Percentiles rank a stretch among this genome's conserved stretches.
phyloP scores from a whole-genome alignment of 2,329 filamentous ascomycete species.

The Phialophora chinensis region DNA sequence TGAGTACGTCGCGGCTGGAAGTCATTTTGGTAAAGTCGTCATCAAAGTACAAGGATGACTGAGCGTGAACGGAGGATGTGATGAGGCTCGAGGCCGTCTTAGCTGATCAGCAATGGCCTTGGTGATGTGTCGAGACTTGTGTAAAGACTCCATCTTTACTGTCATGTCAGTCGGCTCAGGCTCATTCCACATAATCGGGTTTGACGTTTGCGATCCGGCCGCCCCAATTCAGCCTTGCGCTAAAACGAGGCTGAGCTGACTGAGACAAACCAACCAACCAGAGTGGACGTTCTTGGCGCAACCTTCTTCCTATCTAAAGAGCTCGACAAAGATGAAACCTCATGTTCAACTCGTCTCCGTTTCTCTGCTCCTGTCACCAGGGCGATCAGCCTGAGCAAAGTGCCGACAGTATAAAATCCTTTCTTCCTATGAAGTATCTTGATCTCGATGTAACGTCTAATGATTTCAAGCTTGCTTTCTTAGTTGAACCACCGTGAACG shows the following conservation, averaged over 20 bases:
- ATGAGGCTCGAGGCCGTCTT: not conserved
- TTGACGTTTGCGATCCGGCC: no score
- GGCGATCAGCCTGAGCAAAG: not conserved
- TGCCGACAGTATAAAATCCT: not conserved
- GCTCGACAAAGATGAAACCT: not conserved
- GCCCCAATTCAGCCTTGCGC: no score
- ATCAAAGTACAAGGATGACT: slow-evolving; percentile 24
- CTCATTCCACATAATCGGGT: no score
- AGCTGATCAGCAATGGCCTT: not conserved
- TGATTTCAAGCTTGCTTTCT: not conserved
- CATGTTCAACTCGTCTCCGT: not conserved
- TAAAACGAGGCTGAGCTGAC: no score
- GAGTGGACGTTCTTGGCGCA: no score
- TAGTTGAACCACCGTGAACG: not conserved
- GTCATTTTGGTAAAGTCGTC: slow-evolving; percentile 53
- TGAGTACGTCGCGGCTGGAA: slow-evolving; percentile 51
- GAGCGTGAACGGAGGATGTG: not conserved
- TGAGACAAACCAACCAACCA: no score
- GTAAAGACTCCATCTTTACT: not conserved
- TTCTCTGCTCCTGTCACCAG: not conserved
- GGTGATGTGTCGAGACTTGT: not conserved
- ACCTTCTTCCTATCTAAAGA: not conserved
- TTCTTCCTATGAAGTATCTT: not conserved
- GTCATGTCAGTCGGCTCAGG: no score
- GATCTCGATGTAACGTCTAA: not conserved